These are phyloP conservation scores for Yamadazyma songkhlaensis DNA, from an alignment of 1,139 yeast species.

Conservation along the genomic window DNA sequence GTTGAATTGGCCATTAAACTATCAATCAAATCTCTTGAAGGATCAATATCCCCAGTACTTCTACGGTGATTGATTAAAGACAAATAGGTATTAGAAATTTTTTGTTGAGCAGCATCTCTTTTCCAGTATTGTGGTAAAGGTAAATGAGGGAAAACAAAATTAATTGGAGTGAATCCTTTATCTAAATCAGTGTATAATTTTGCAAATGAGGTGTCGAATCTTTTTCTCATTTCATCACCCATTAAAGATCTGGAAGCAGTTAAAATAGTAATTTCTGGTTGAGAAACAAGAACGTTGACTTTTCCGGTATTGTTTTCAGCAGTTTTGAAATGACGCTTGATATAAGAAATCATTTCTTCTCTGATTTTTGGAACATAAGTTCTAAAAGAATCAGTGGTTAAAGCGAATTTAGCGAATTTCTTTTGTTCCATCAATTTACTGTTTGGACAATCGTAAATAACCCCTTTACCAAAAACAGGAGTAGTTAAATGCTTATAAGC, in stretches of 20 bases:
- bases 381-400: constrained; percentile 81
- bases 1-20: constrained; percentile 77
- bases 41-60: constrained; percentile 63
- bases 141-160: constrained; percentile 91
- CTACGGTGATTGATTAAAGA: constrained; percentile 75
- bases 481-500: constrained; percentile 95
- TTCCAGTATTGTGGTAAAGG: constrained; percentile 84
- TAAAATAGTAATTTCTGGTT: constrained; percentile 94
- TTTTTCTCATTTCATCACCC: constrained; percentile 88
- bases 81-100: constrained; percentile 78
- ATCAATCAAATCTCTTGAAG: constrained; percentile 86
- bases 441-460: constrained; percentile 95
- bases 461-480: constrained; percentile 97
- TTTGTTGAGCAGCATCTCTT: constrained; percentile 86
- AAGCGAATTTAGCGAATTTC: constrained; percentile 89
- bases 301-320: constrained; percentile 43
- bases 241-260: constrained; percentile 90
- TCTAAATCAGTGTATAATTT: constrained; percentile 85
- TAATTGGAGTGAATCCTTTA: constrained; percentile 94
- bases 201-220: constrained; percentile 82
- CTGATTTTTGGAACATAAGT: constrained; percentile 84
- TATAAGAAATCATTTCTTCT: constrained; percentile 70
- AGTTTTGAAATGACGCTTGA: constrained; percentile 46
- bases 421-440: constrained; percentile 95
- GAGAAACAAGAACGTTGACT: constrained; percentile 74